These are phyloP conservation scores for Apiospora marii DNA, from an alignment of 2,329 filamentous ascomycete species.

Conservation along the genomic window DNA sequence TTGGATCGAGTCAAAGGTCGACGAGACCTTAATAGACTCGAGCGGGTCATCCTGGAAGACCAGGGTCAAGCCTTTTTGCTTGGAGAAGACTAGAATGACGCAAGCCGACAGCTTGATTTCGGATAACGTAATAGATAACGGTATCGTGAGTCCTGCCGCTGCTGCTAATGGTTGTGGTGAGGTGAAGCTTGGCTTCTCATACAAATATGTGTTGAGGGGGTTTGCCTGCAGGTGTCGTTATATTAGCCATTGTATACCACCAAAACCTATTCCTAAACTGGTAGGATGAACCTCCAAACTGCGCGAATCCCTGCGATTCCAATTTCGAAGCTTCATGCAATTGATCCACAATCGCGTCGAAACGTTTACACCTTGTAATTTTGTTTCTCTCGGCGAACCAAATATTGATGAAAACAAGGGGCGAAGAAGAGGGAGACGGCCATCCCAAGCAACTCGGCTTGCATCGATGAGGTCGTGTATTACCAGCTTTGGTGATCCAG, in stretches of 20 bases:
- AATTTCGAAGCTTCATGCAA: conserved; percentile 36
- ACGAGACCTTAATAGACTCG: conserved; percentile 97
- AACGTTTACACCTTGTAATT: conserved; percentile 24
- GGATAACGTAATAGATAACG: conserved; percentile 94
- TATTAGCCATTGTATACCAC: conserved; percentile 51
- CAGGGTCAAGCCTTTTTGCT: conserved; percentile 93
- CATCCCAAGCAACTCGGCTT: not conserved
- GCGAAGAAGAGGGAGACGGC: conserved; percentile 18
- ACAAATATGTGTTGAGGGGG: conserved; percentile 93
- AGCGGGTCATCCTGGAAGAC: conserved; percentile 98
- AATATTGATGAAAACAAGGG: conserved; percentile 28
- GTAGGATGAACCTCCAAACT: conserved; percentile 5
- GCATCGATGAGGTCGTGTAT: not conserved
- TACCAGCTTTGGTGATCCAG: not conserved
- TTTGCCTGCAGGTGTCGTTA: conserved; percentile 72
- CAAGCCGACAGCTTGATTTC: conserved; percentile 96
- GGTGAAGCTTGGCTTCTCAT: conserved; percentile 89
- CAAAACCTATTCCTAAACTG: not conserved
- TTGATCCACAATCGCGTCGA: conserved; percentile 42
- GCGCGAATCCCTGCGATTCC: conserved; percentile 44
- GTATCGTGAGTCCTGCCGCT: conserved; percentile 91
- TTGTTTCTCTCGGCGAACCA: conserved; percentile 29
- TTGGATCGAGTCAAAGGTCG: conserved; percentile 97
- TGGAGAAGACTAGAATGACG: conserved; percentile 96
- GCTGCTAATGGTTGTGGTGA: conserved; percentile 93